Evolutionary conservation across 805 yeast genomes (phyloP).

Genomic region (Metschnikowia picachoensis): DNA sequence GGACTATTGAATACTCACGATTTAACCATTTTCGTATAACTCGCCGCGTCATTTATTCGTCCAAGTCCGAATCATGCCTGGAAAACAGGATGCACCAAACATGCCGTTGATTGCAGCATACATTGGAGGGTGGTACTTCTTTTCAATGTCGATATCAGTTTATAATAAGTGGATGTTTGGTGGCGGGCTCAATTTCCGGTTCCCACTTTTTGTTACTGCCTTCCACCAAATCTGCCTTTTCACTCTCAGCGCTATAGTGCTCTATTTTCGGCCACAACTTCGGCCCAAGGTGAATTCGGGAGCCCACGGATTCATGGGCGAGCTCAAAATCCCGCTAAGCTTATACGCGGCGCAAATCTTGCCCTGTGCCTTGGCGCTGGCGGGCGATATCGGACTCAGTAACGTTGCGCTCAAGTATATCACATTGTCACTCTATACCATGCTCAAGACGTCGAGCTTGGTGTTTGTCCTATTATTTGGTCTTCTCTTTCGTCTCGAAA

Average conservation of each 20-base stretch:
- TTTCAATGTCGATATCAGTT: conserved; percentile 64
- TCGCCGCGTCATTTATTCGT: no score
- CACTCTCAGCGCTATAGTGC: conserved; percentile 43
- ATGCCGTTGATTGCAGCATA: conserved; percentile 21
- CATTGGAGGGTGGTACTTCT: conserved; percentile 63
- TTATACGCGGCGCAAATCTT: conserved; percentile 51
- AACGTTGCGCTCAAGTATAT: conserved; percentile 78
- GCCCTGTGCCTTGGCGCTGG: conserved; percentile 84
- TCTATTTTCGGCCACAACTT: conserved; percentile 46
- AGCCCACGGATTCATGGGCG: conserved; percentile 11
- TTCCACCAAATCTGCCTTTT: conserved; percentile 77
- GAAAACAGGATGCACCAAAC: not conserved
- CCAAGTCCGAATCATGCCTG: no score
- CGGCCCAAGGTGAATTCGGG: conserved; percentile 33
- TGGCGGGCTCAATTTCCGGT: conserved; percentile 68
- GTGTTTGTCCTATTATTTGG: conserved; percentile 90
- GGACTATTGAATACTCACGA: no score
- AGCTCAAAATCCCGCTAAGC: conserved; percentile 19
- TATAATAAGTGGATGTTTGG: conserved; percentile 99
- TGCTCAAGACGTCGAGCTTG: conserved; percentile 85
- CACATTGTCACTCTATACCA: conserved; percentile 81
- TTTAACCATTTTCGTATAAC: no score
- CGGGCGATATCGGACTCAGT: conserved; percentile 92
- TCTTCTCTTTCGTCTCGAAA: conserved; percentile 73
- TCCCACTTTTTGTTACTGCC: conserved; percentile 81